A percentile compares a stretch with the other conserved stretches of the same genome.
phyloP scores from a whole-genome alignment of 352 stramenopile species.

The Thraustochytrium sp. region DNA sequence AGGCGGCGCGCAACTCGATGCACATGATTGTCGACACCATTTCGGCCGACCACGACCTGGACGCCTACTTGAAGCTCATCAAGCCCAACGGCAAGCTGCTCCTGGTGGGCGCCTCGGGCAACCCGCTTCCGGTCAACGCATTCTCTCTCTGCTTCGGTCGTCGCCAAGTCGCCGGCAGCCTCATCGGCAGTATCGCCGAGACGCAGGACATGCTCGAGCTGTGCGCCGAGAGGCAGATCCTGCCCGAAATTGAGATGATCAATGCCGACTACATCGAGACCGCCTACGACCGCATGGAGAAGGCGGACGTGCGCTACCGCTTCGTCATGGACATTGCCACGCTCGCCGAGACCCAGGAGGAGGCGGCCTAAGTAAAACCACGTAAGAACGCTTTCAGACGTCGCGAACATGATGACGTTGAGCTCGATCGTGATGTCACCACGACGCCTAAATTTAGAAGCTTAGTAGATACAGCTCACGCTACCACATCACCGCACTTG shows the following conservation, averaged over 20 bases:
- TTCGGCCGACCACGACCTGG: conserved; percentile 56
- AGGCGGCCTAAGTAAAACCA: no score
- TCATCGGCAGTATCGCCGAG: conserved; percentile 69
- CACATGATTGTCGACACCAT: conserved; percentile 68
- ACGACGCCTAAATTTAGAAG: no score
- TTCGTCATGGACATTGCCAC: conserved; percentile 48
- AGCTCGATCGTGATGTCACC: no score
- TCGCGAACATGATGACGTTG: no score
- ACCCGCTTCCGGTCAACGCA: conserved; percentile 44
- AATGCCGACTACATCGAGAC: conserved; percentile 45
- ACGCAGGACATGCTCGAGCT: conserved; percentile 77
- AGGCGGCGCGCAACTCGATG: conserved; percentile 44
- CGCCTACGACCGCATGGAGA: conserved; percentile 45
- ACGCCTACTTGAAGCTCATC: conserved; percentile 61
- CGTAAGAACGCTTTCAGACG: no score
- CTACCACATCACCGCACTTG: conserved; percentile 19
- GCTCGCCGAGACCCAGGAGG: no score
- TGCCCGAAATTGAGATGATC: conserved; percentile 50
- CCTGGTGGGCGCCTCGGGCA: conserved; percentile 64
- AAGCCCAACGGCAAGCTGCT: conserved; percentile 62
- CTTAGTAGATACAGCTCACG: no score
- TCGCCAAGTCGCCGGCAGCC: conserved; percentile 58
- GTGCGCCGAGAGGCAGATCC: conserved; percentile 65
- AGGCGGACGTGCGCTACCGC: conserved; percentile 47
- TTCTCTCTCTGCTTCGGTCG: conserved; percentile 58